Base-by-base conservation (phyloP, 495 filamentous ascomycete species). In the Terfezia claveryi region DNA sequence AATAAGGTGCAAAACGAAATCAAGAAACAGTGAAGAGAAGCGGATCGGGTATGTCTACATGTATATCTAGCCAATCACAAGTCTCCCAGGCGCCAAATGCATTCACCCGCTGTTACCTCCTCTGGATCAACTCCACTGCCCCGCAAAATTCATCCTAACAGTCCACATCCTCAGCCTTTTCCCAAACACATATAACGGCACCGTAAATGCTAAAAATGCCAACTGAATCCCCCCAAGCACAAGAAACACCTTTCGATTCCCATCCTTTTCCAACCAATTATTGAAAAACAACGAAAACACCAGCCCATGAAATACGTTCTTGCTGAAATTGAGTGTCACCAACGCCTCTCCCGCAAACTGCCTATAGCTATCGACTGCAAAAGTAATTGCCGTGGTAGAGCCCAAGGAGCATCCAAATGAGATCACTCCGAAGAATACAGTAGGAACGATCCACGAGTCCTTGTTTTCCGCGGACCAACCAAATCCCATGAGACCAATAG, bases 101-200 rank as follows among this genome's bases (percentile, higher is more conserved):
- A 32, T 32, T 7, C 27, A 32, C 27, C 27, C 7, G 7, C 4
- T 32, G 27, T 32, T 7, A 32, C 4, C 27, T 32, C 7, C 27
- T 32, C 27, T 32, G 7, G 27, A 1, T 32, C 27, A 63, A 53
- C 54, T 60, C 61, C 61, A 89, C 58, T 77, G 82, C 71, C 93
- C 87, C 86, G 94, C 89, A 55, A 93, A 69, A 58, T 82, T 85
- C 74, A 76, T 84, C 51, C 87, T 72, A 32, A 87, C 85, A 0
- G 91, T 95, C 88, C 89, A 94, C 87, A 94, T 93, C n/a, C 91
- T 74, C 37, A 83, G 78, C 51, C 88, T 73, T 73, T 98, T 95
- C 49, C 91, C 91, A 59, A 80, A 95, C 37, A 98, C 85, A 65
- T 94, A 98, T 83, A 98, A 85, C 3, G 91, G 91, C 53, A 94